These are phyloP conservation scores for Trichosporon coremiiforme DNA, from an alignment of 1,284 basidiomycete genomes.

Conservation along the genomic window DNA sequence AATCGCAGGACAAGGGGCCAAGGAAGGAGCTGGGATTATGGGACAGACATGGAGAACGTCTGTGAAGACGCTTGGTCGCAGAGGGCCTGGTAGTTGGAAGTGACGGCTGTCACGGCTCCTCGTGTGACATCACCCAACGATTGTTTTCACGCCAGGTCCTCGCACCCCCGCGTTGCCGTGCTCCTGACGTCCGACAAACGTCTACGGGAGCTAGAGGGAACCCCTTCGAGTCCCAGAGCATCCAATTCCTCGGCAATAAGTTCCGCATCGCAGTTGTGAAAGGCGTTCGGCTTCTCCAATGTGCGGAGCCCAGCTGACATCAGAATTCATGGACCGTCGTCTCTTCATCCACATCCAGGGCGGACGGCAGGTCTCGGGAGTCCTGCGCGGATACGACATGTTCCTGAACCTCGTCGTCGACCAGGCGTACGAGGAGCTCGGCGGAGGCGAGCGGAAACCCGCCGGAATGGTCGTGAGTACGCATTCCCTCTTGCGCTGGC, in stretches of 20 bases:
- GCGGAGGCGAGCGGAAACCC: slow-evolving; percentile 81
- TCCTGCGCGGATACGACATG: slow-evolving; percentile 95
- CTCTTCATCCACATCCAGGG: slow-evolving; percentile 94
- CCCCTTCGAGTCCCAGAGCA: too few species aligned
- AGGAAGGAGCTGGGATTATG: background rate
- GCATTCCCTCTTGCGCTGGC: background rate
- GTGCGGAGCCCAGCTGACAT: too few species aligned
- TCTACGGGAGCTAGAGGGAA: too few species aligned
- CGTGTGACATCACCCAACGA: background rate
- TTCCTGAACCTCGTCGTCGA: slow-evolving; percentile 98
- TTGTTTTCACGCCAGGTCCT: too few species aligned
- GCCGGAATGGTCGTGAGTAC: slow-evolving; percentile 83
- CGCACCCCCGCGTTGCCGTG: too few species aligned
- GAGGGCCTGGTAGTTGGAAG: too few species aligned
- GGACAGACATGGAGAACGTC: background rate
- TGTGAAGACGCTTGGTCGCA: too few species aligned
- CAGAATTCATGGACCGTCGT: slow-evolving; percentile 97
- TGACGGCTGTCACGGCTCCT: background rate
- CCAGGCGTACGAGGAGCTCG: slow-evolving; percentile 88
- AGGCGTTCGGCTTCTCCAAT: too few species aligned
- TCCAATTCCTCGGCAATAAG: too few species aligned
- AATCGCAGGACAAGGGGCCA: background rate
- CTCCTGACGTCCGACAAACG: too few species aligned
- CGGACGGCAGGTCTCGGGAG: slow-evolving; percentile 91
- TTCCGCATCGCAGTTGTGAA: too few species aligned